Base-by-base conservation (phyloP, 768 basidiomycete genomes). In the Gymnopilus junonius region DNA sequence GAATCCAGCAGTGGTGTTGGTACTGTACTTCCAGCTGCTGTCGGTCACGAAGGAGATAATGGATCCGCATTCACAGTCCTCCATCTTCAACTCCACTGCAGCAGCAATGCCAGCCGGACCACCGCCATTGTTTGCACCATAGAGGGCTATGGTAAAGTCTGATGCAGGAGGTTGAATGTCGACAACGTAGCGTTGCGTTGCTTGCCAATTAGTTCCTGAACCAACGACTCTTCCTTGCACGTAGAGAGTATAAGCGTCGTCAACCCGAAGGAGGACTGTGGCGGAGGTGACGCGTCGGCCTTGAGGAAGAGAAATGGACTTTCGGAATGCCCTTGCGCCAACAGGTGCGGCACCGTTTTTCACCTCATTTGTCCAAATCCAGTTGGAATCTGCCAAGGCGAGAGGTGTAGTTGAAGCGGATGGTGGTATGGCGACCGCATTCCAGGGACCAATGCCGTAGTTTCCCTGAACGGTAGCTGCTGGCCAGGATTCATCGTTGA, bases 311-410 rank as follows among this genome's bases (percentile, higher is more conserved):
- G 63, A 62, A 21, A 74, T 64, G 1, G 65, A 72, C 45, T 70
- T 74, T 32, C 71, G 70, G 72, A 76, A 76, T 21, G 73, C 70
- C 46, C 74, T 71, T 8, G 65, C 37, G 2, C 75, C 73, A 4
- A 66, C 43, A 1, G 74, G 74, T 5, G 63, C 66, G n/a, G 35
- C 59, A 17, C 68, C 70, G 8, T 59, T 61, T 29, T 31, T 55
- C 32, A 72, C 62, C 37, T 76, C 74, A 59, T 70, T 71, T 31
- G 75, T 75, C 75, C 74, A 77, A n/a, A 77, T 75, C 74, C 74
- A 77, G n/a, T 61, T 45, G 6, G 75, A 67, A 23, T 65, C 46
- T 1, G 65, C 62, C 43, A 75, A 66, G 4, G 72, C 66, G 17
- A 73, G 69, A 8, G 55, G 62, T 6, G 71, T 67, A 39, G 68